phyloP scores from a whole-genome alignment of 2,329 filamentous ascomycete species.

The Fulvia fulva region DNA sequence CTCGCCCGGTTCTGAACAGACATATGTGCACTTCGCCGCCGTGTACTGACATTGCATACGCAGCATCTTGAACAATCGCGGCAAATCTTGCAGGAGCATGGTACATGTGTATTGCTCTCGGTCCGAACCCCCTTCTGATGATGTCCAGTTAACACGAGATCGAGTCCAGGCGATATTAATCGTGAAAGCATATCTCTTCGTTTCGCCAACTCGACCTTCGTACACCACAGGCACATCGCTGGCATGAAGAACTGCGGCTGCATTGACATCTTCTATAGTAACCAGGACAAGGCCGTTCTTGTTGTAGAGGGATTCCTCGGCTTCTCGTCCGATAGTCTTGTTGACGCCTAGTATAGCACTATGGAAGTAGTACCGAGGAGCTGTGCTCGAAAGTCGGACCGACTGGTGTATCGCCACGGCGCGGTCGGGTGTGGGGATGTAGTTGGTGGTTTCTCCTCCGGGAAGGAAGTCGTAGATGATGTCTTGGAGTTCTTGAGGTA shows the following conservation, averaged over 20 bases:
- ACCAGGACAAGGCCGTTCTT: not conserved
- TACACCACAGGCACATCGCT: not conserved
- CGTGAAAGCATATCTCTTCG: not conserved
- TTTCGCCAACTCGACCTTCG: not conserved
- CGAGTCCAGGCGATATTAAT: not conserved
- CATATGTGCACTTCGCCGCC: not conserved
- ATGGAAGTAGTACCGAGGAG: not conserved
- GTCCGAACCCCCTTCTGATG: no score
- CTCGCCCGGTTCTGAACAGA: not conserved
- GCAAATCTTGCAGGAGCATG: not conserved
- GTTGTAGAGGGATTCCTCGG: not conserved
- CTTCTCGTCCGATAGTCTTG: not conserved
- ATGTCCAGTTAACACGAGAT: not conserved
- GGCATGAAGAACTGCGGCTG: not conserved
- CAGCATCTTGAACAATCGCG: not conserved
- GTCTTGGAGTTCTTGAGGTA: not conserved
- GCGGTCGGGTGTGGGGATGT: not conserved
- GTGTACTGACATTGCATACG: not conserved
- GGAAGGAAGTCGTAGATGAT: not conserved
- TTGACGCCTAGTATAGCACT: not conserved
- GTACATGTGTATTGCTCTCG: no score
- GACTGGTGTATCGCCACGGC: not conserved
- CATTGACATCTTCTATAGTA: not conserved
- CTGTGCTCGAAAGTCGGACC: not conserved
- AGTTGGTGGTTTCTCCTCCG: not conserved